Percentiles rank a stretch among this genome's conserved stretches.
Evolutionary conservation across 2,329 filamentous ascomycete genomes (phyloP).

Genomic region (Aspergillus candidus): DNA sequence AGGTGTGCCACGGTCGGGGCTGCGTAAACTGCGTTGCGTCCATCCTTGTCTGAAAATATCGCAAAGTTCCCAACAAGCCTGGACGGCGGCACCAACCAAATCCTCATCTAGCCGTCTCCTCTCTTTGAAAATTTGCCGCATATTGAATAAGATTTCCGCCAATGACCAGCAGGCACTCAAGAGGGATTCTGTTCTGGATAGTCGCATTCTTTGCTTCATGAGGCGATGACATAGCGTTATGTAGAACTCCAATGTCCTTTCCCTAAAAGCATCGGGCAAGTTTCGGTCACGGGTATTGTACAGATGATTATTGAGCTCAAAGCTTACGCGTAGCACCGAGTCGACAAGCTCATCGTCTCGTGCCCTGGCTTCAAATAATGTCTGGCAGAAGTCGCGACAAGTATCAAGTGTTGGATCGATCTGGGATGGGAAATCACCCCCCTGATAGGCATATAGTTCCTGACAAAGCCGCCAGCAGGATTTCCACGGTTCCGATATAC

Average conservation of each 20-base stretch:
- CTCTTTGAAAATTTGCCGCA: conserved; percentile 75
- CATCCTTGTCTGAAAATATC: conserved; percentile 90
- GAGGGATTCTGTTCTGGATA: conserved; percentile 75
- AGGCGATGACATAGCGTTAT: conserved; percentile 86
- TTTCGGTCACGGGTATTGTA: conserved; percentile 86
- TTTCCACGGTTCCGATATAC: conserved; percentile 85
- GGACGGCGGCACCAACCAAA: conserved; percentile 76
- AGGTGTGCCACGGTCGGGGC: conserved; percentile 72
- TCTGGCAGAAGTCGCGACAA: conserved; percentile 86
- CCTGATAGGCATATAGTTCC: conserved; percentile 73
- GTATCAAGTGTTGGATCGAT: conserved; percentile 73
- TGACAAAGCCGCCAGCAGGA: conserved; percentile 92
- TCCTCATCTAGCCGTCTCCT: conserved; percentile 71
- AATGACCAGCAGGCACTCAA: conserved; percentile 83
- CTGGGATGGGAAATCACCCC: conserved; percentile 63
- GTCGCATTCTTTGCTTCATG: conserved; percentile 85
- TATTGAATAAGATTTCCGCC: conserved; percentile 86
- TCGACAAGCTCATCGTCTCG: conserved; percentile 73
- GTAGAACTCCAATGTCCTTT: conserved; percentile 89
- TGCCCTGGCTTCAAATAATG: conserved; percentile 77
- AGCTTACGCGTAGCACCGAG: conserved; percentile 83
- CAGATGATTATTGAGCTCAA: conserved; percentile 90
- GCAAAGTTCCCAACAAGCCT: conserved; percentile 91
- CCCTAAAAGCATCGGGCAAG: conserved; percentile 78
- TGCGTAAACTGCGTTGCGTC: conserved; percentile 66